Percentiles rank a stretch among this genome's conserved stretches.
phyloP scores from a whole-genome alignment of 1,284 basidiomycete species.

The Apiotrichum montevideense region DNA sequence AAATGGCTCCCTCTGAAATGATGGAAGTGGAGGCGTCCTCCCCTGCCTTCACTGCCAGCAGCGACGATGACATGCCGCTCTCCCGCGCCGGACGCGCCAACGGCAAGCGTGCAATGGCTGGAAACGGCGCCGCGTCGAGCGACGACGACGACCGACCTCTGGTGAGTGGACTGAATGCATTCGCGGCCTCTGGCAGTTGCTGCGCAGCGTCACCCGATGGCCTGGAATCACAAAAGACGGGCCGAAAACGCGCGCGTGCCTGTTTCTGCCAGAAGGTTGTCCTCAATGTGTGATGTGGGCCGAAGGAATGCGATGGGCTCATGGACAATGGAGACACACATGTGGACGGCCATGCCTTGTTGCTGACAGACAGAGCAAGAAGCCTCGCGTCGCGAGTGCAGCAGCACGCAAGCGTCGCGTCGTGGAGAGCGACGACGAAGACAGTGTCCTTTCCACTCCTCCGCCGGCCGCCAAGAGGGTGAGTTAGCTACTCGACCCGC shows the following conservation, averaged over 20 bases:
- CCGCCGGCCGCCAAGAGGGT: background rate
- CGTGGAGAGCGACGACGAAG: slow-evolving; percentile 35
- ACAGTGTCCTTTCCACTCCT: slow-evolving; percentile 2
- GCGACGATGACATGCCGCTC: slow-evolving; percentile 17
- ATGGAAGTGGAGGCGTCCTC: background rate
- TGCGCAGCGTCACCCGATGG: too few species aligned
- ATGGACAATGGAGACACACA: too few species aligned
- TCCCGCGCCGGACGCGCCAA: slow-evolving; percentile 16
- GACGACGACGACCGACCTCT: slow-evolving; percentile 44
- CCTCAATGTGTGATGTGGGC: background rate
- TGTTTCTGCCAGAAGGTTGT: background rate
- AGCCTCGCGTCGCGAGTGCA: slow-evolving; percentile 16
- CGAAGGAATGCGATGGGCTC: background rate
- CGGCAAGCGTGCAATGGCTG: slow-evolving; percentile 20
- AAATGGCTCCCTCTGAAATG: too few species aligned
- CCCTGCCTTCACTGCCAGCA: background rate
- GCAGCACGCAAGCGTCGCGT: slow-evolving; percentile 33
- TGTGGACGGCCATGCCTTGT: background rate
- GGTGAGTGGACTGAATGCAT: slow-evolving; percentile 17
- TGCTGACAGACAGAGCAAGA: slow-evolving; percentile 21
- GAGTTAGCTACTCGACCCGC: background rate
- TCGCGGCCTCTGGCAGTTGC: too few species aligned
- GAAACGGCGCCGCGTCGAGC: slow-evolving; percentile 8
- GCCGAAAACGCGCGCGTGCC: background rate
- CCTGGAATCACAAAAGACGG: background rate